phyloP scores from a whole-genome alignment of 345 rosid species.

The Carallia pectinifolia region DNA sequence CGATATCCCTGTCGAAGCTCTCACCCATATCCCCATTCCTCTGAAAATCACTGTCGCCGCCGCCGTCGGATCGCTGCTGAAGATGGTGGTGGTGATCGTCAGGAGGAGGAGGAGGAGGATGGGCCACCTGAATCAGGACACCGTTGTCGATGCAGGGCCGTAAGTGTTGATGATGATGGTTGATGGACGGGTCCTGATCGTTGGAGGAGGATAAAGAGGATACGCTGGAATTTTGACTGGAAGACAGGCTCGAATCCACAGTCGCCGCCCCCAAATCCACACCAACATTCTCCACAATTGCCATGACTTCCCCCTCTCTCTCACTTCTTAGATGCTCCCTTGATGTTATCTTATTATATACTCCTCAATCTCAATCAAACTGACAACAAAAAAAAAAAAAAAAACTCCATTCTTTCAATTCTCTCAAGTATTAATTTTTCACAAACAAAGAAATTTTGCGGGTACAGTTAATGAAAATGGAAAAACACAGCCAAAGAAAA shows the following conservation, averaged over 20 bases:
- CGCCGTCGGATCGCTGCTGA: constrained; percentile 14
- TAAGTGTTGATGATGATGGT: constrained; percentile 26
- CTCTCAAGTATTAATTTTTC: too few species aligned
- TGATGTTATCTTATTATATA: not conserved
- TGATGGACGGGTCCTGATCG: constrained; percentile 44
- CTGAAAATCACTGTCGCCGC: constrained; percentile 32
- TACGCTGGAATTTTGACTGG: constrained; percentile 37
- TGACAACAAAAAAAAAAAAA: not conserved
- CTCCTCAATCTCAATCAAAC: not conserved
- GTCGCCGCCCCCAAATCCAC: constrained; percentile 1
- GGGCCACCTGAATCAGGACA: constrained; percentile 22
- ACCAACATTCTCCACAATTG: constrained; percentile 6
- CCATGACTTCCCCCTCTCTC: constrained; percentile 5
- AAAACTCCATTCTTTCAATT: not conserved
- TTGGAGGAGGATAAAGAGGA: constrained; percentile 28
- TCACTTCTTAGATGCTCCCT: not conserved
- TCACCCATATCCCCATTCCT: constrained; percentile 35
- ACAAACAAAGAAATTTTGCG: too few species aligned
- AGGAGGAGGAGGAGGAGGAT: constrained; percentile 18
- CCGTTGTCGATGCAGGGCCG: constrained; percentile 33
- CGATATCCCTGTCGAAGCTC: constrained; percentile 56
- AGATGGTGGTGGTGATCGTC: constrained; percentile 1
- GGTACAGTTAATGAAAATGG: too few species aligned
- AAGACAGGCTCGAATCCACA: constrained; percentile 4
- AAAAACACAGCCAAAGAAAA: too few species aligned